phyloP scores from a whole-genome alignment of 106 monocot species.

The Vanilla planifolia region DNA sequence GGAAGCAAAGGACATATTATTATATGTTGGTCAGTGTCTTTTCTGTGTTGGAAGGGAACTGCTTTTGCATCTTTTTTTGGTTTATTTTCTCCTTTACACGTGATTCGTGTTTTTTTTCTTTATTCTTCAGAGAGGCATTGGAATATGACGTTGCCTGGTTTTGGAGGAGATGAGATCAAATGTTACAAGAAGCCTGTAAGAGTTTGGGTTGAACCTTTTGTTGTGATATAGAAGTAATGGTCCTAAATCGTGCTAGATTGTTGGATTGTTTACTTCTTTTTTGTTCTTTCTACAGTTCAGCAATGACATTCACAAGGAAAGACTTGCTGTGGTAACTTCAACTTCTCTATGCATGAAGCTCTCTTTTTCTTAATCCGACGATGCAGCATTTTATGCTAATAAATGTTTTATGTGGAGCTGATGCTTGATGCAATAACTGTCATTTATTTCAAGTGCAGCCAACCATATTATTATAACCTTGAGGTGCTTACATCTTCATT shows the following conservation, averaged over 20 bases:
- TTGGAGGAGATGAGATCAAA: constrained; percentile 94
- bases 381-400: too few relatives aligned
- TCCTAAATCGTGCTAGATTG: not conserved
- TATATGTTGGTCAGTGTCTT: constrained; percentile 69
- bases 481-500: too few relatives aligned
- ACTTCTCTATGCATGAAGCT: too few relatives aligned
- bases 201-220: constrained; percentile 3
- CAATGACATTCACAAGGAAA: constrained; percentile 94
- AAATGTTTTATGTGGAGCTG: too few relatives aligned
- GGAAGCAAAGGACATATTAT: constrained; percentile 92
- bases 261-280: constrained; percentile 4
- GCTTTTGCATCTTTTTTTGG: not conserved
- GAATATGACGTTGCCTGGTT: constrained; percentile 88
- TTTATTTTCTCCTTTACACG: not conserved
- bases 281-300: constrained; percentile 34
- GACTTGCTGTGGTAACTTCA: constrained; percentile 70
- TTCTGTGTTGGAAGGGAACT: too few relatives aligned
- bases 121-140: constrained; percentile 75
- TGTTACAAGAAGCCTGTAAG: constrained; percentile 82
- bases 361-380: too few relatives aligned
- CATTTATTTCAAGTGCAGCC: too few relatives aligned
- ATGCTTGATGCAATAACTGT: too few relatives aligned
- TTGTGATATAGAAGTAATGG: not conserved
- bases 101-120: not conserved
- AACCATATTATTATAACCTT: too few relatives aligned